A percentile compares a stretch with the other conserved stretches of the same genome.
Conservation (phyloP, 2,329 filamentous ascomycete genomes). For the Coniochaeta pulveracea region DNA sequence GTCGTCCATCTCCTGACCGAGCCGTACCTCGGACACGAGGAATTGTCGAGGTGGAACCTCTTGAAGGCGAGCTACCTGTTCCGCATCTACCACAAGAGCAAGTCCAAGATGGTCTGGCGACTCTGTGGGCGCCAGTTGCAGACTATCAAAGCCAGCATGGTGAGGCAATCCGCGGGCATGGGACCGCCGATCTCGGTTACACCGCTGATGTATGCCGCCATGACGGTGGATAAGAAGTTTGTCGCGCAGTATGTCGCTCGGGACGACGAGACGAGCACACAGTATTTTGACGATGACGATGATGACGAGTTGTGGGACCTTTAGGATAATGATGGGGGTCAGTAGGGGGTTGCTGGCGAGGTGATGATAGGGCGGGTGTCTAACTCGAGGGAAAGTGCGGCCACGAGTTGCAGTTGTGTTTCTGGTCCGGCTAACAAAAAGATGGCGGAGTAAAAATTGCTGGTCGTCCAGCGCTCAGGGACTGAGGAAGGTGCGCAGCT, state of each 20-base stretch:
- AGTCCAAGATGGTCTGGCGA: conserved; percentile 28
- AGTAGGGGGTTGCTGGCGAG: background rate
- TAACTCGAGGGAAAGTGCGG: too few relatives aligned
- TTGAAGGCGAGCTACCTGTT: conserved; percentile 39
- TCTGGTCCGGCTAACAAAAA: too few relatives aligned
- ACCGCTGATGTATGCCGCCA: conserved; percentile 14
- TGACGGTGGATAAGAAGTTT: conserved; percentile 12
- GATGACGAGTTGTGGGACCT: conserved; percentile 3
- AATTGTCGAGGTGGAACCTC: conserved; percentile 30
- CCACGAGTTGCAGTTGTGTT: too few relatives aligned
- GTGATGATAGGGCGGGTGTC: too few relatives aligned
- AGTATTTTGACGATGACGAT: conserved; percentile 7
- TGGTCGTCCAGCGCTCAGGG: too few relatives aligned
- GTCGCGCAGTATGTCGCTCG: conserved; percentile 14
- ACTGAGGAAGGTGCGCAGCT: too few relatives aligned
- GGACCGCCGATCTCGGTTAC: conserved; percentile 10
- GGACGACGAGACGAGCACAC: conserved; percentile 9
- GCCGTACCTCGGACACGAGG: conserved; percentile 12
- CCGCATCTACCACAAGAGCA: conserved; percentile 19
- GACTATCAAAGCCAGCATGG: conserved; percentile 29
- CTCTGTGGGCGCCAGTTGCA: conserved; percentile 37
- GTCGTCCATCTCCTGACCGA: conserved; percentile 19
- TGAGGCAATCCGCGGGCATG: conserved; percentile 7
- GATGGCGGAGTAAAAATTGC: too few relatives aligned
- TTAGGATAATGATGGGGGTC: background rate